Conservation (phyloP, 1,139 yeast species). For the Suhomyces anneliseae region DNA sequence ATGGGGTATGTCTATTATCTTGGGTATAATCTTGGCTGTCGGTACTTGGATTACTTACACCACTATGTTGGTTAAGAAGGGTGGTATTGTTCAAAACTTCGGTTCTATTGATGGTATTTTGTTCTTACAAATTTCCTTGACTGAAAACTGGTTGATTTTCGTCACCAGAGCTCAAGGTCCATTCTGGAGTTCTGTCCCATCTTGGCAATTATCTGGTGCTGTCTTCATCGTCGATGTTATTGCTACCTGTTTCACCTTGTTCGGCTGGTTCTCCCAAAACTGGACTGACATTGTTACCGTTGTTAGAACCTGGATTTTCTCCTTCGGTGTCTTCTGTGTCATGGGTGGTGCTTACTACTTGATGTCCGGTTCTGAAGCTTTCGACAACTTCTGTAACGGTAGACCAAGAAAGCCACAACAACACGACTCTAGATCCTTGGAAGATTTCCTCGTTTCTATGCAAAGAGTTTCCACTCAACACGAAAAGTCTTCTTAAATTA, state of each 20-base stretch:
- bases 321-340: conserved; percentile 94
- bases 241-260: conserved; percentile 86
- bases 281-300: conserved; percentile 96
- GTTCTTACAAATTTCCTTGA: conserved; percentile 87
- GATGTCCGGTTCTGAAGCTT: conserved; percentile 83
- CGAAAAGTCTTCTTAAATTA: conserved; percentile 60
- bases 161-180: conserved; percentile 94
- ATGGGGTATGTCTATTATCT: conserved; percentile 91
- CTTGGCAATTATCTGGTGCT: conserved; percentile 95
- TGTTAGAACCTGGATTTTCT: conserved; percentile 91
- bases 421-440: conserved; percentile 75
- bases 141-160: conserved; percentile 96
- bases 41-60: conserved; percentile 94
- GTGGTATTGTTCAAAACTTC: conserved; percentile 93
- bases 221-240: conserved; percentile 83
- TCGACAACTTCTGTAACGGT: conserved; percentile 95
- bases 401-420: conserved; percentile 61
- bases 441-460: conserved; percentile 96
- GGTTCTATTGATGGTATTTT: conserved; percentile 90
- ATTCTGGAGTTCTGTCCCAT: conserved; percentile 90
- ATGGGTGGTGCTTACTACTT: conserved; percentile 96
- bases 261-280: conserved; percentile 99
- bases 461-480: conserved; percentile 98
- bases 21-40: conserved; percentile 79
- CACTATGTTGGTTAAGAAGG: conserved; percentile 76